phyloP scores from a whole-genome alignment of 164 flowering plant genomes.

The Chimonanthus praecox region DNA sequence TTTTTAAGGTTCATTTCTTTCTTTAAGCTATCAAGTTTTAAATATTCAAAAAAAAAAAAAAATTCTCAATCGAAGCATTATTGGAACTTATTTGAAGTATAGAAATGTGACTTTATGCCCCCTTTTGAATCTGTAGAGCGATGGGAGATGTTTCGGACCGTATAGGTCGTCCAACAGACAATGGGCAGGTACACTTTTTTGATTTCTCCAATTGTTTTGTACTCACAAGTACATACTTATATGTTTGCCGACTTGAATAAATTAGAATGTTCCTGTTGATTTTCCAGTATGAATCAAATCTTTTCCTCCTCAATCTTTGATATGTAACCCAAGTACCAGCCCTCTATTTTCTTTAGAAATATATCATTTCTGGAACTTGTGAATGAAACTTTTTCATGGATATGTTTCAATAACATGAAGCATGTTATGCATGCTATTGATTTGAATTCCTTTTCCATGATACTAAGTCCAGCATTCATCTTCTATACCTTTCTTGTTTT shows the following conservation, averaged over 20 bases:
- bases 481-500: background rate
- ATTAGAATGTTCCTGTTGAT: too few species aligned
- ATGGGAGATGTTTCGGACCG: slow-evolving; percentile 99
- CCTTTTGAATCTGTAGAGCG: slow-evolving; percentile 41
- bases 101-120: background rate
- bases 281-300: too few species aligned
- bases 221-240: background rate
- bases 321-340: background rate
- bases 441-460: background rate
- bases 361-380: too few species aligned
- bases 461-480: background rate
- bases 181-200: slow-evolving; percentile 71
- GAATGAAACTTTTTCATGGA: background rate
- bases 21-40: too few species aligned
- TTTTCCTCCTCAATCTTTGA: background rate
- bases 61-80: too few species aligned
- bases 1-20: too few species aligned
- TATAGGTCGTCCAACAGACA: slow-evolving; percentile 95
- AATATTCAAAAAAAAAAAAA: too few species aligned
- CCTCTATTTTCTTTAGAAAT: background rate
- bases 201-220: background rate
- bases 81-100: too few species aligned
- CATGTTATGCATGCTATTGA: background rate
- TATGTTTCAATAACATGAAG: background rate
- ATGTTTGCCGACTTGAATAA: too few species aligned